Base-by-base conservation (phyloP, 331 rosid species). In the Cucumis variabilis region DNA sequence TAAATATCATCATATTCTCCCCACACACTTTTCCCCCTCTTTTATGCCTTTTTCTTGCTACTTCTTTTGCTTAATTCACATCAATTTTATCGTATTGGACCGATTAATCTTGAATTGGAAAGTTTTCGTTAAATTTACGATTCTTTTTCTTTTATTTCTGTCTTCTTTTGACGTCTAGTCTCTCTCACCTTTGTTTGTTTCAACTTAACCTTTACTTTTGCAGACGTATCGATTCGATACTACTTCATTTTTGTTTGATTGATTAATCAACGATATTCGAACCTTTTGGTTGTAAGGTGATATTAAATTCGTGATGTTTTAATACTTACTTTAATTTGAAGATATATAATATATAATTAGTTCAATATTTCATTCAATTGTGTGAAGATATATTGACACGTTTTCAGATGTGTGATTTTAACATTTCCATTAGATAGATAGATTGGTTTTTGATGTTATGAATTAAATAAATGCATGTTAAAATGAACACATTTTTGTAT, bases 31-130 rank as follows among this genome's bases (percentile, higher is more conserved):
- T 21, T 5, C 5, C 16, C 37, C n/a, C 19, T 46, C 17, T 81
- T 82, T 62, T 17, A 83, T 82, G 85, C 85, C 53, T 33, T 82
- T 82, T 60, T 28, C 30, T 60, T 20, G 0, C 71, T 60, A 58
- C 33, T 58, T 81, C 46, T 28, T 37, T 37, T 13, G 13, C 19
- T 58, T 33, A 20, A 11, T 81, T 30, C 24, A 21, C 51, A 58
- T 11, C 5, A 11, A 16, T 30, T 4, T 55, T 2, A 23, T 21
- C 0, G 3, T 20, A 2, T 75, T 21, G 0, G 15, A 41, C 48
- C 48, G 1, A 74, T 76, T 77, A 15, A 24, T n/a, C 23, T 77
- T 77, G 6, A 77, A 48, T 46, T 13, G 6, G 25, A 77, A 77
- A 77, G 13, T 33, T 75, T 6, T 23, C 79, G 3, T 58, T 55